A percentile compares a stretch with the other conserved stretches of the same genome.
Evolutionary conservation across 257 asterid species (phyloP).

Genomic region (Nicotiana otophora): DNA sequence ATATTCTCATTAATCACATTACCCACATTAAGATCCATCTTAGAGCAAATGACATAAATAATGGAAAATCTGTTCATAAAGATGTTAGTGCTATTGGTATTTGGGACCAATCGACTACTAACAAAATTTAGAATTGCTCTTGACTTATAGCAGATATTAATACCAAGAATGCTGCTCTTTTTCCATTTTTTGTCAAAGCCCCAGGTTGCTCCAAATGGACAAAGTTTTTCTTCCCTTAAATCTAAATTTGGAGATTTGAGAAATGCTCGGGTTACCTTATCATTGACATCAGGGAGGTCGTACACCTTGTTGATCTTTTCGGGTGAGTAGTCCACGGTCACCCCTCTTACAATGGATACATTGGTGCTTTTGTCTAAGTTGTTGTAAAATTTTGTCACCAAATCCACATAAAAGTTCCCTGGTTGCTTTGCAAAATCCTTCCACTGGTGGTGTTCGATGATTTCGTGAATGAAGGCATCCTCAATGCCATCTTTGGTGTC

Average conservation of each 20-base stretch:
- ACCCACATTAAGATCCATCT: no score
- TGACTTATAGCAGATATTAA: background rate
- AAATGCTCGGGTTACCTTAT: background rate
- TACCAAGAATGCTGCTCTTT: background rate
- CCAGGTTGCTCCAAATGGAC: background rate
- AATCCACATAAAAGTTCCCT: background rate
- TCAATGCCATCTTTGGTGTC: background rate
- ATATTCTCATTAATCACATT: no score
- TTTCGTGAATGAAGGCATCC: background rate
- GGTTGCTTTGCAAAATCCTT: background rate
- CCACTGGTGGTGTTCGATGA: background rate
- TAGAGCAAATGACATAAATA: background rate
- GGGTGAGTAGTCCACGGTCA: background rate
- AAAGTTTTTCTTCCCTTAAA: background rate
- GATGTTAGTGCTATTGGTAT: background rate
- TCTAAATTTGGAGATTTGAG: background rate
- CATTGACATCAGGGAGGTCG: background rate
- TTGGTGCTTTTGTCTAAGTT: background rate
- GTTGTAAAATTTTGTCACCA: background rate
- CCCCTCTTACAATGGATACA: background rate
- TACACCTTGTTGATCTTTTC: background rate
- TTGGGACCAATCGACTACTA: background rate
- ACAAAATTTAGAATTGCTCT: background rate
- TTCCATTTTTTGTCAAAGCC: no score
- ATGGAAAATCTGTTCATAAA: background rate